phyloP scores from a whole-genome alignment of 805 yeast genomes.

The Suhomyces pyralidae region DNA sequence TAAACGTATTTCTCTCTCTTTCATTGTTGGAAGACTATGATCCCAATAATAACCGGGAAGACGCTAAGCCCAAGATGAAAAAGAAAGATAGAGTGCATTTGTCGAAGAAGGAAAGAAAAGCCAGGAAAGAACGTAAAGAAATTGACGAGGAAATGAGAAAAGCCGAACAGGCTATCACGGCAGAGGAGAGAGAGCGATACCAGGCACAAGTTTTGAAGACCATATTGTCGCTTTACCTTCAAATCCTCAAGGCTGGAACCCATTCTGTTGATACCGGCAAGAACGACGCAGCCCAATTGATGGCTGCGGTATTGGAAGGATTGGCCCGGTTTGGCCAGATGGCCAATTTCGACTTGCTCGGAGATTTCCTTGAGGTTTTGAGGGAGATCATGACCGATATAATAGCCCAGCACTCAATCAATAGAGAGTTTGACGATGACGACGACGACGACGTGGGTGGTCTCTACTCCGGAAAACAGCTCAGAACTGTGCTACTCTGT shows the following conservation, averaged over 20 bases:
- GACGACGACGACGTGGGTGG: slow-evolving; percentile 28
- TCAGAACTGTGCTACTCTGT: slow-evolving; percentile 76
- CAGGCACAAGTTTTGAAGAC: slow-evolving; percentile 82
- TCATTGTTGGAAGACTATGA: slow-evolving; percentile 67
- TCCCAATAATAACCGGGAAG: slow-evolving; percentile 53
- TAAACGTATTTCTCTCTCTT: slow-evolving; percentile 69
- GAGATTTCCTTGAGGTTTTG: slow-evolving; percentile 87
- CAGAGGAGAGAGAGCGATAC: slow-evolving; percentile 78
- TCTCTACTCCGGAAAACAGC: slow-evolving; percentile 36
- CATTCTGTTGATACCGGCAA: slow-evolving; percentile 31
- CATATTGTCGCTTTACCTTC: slow-evolving; percentile 71
- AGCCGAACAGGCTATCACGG: slow-evolving; percentile 85
- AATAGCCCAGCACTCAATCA: slow-evolving; percentile 40
- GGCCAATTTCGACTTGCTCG: slow-evolving; percentile 88
- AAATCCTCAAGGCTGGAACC: slow-evolving; percentile 56
- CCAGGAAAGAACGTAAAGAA: slow-evolving; percentile 77
- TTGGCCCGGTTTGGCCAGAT: slow-evolving; percentile 85
- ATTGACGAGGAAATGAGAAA: slow-evolving; percentile 86
- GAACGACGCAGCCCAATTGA: slow-evolving; percentile 50
- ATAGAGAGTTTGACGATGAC: slow-evolving; percentile 16
- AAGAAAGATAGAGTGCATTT: slow-evolving; percentile 90
- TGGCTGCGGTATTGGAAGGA: slow-evolving; percentile 90
- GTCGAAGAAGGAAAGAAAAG: slow-evolving; percentile 86
- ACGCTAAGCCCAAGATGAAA: slow-evolving; percentile 48
- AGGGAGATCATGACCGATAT: slow-evolving; percentile 69